Base-by-base conservation (phyloP, 345 rosid species). In the Firmiana major region DNA sequence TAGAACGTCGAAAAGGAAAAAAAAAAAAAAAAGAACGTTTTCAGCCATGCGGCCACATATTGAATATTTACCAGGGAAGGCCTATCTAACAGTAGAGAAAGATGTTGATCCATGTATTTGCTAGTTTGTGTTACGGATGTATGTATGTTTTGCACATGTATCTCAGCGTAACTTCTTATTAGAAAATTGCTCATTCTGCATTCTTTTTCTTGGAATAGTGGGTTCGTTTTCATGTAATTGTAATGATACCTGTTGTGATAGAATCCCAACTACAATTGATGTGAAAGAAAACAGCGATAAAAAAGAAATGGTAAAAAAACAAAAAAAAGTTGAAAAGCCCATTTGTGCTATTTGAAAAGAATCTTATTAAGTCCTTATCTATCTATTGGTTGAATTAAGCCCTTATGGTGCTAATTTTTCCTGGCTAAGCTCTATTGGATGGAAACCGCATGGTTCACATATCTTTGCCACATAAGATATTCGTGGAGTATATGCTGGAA, bases 31-130 rank as follows among this genome's bases (percentile, higher is more conserved):
- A 70, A 38, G 16, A 53, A 16, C 0, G 7, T 53, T 34, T 31
- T 17, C n/a, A 22, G 36, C 19, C 26, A 53, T 53, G 45, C 7
- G 15, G 3, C 48, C 75, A 53, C 22, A 57, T 73, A 42, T 58
- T 38, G 21, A 38, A 5, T 73, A n/a, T 73, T 73, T 38, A 73
- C 76, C 7, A 6, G 64, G 75, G 49, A 54, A 36, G 49, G 55
- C 16, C 10, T 36, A 24, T 36, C 34, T 55, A n/a, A 40, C 64
- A 40, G 28, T 73, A 55, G 34, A 21, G 10, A 55, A 73, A 73
- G 22, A 55, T 55, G 31, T 55, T 55, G 64, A 38, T 38, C 31
- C 65, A 7, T 73, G 51, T 73, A 57, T 31, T 73, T 55, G 31
- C 43, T 53, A 34, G 46, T 53, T 31, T 51, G 46, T 46, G 34